Evolutionary conservation across 345 rosid genomes (phyloP), one percentile per base, ranked within the genome.

Genomic region (Rhizophora apiculata): DNA sequence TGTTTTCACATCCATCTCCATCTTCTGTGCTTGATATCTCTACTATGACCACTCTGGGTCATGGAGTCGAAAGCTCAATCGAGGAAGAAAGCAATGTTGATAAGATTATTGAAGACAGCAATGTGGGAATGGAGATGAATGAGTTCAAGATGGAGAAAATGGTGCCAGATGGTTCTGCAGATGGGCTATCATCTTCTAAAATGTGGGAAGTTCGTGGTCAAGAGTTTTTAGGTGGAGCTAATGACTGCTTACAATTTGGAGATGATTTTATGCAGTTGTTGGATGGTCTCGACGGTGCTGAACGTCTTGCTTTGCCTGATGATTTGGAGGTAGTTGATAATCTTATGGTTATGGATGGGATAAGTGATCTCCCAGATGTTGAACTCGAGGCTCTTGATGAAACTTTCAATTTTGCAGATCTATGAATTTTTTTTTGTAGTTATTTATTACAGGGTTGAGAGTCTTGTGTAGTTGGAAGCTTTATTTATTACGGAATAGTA

Each of bases 11-110:
- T 52, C 83, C 71, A 1, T 86, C 88, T 0, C 91, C 87, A 0
- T 82, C 75, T 0, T 81, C 88, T 0, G 85, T 82, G 78, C 91
- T 86, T n/a, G 84, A 81, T 64, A 60, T 65, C 29, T 66, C 64
- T 30, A 37, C 67, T 8, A 39, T 73, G n/a, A 48, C 73, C 57
- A 58, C 66, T 22, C 36, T 13, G 31, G 27, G 68, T 57, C 56
- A 65, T 1, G 60, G 36, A 34, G 56, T 37, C 20, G 71, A 48
- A 18, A 34, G 24, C 21, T 56, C 24, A 36, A 51, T 63, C 27
- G 64, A 39, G 24, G 37, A 65, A 18, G 70, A 62, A 24, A 43
- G 7, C 53, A 21, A 6, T 19, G 52, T 21, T 31, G 65, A 61
- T 6, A 70, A 63, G 65, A 36, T 27, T 48, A 69, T 37, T 26